A percentile compares a stretch with the other conserved stretches of the same genome.
Evolutionary conservation across 805 yeast species (phyloP).

Genomic region (Dipodascus geniculatus): DNA sequence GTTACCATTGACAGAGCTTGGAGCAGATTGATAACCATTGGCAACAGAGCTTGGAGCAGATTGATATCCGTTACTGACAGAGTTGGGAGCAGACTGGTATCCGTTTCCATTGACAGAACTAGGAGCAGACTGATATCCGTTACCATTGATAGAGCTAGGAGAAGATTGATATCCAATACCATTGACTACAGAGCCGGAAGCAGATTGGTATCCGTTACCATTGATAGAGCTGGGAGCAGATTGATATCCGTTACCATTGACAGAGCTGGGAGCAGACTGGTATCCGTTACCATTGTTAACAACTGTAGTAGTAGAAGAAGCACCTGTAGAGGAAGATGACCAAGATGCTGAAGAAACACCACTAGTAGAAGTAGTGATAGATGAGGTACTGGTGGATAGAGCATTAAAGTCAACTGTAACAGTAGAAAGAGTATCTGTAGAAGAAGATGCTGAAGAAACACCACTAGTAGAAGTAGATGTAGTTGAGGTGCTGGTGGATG

Average conservation of each 20-base stretch:
- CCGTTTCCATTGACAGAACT: neutral
- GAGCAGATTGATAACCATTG: neutral
- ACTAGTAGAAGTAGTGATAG: neutral
- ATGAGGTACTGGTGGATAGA: neutral
- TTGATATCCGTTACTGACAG: neutral
- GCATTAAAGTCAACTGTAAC: neutral
- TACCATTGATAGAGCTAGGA: no score
- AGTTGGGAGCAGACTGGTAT: neutral
- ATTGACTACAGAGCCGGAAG: no score
- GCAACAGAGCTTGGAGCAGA: neutral
- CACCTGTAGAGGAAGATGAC: neutral
- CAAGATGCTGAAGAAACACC: neutral
- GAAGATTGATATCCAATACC: no score
- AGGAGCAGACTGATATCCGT: no score
- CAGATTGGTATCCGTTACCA: neutral
- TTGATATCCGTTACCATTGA: neutral
- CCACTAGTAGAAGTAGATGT: neutral
- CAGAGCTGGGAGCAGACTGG: neutral
- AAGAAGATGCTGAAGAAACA: neutral
- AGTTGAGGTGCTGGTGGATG: neutral
- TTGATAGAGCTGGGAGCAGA: neutral
- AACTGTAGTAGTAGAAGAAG: neutral
- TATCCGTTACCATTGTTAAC: neutral
- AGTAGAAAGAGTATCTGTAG: neutral
- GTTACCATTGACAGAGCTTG: no score